A percentile compares a stretch with the other conserved stretches of the same genome.
Evolutionary conservation across 257 asterid genomes (phyloP).

Genomic region (Nicotiana knightiana): DNA sequence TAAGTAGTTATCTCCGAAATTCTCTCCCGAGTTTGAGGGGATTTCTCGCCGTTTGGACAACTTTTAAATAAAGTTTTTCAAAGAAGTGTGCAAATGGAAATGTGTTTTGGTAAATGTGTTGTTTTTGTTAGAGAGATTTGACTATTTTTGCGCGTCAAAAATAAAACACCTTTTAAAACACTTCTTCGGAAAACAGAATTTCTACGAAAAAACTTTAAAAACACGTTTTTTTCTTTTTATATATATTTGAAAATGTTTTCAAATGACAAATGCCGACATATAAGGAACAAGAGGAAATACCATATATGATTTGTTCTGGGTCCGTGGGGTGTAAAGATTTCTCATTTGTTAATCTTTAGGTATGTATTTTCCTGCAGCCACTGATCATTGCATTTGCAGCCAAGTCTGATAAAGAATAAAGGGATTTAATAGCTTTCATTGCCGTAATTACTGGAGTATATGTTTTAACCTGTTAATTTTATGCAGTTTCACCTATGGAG

Average conservation of each 20-base stretch:
- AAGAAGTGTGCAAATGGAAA: neutral
- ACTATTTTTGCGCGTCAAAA: neutral
- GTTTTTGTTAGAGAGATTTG: neutral
- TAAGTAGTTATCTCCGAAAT: neutral
- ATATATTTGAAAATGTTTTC: neutral
- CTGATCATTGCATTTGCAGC: neutral
- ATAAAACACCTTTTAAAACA: neutral
- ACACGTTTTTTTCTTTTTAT: no score
- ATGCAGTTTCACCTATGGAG: conserved; percentile 31
- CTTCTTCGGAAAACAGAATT: neutral
- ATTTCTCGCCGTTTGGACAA: neutral
- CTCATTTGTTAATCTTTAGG: neutral
- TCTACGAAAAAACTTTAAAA: neutral
- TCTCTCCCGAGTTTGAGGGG: neutral
- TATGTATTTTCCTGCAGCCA: neutral
- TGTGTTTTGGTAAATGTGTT: neutral
- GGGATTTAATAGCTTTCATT: neutral
- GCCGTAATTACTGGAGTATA: neutral
- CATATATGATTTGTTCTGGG: neutral
- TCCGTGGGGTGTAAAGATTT: neutral
- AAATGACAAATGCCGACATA: neutral
- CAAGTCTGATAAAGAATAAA: neutral
- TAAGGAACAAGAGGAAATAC: neutral
- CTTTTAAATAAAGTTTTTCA: neutral
- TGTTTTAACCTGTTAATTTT: conserved; percentile 2